These are phyloP conservation scores for Rhinocladiella mackenziei DNA, from an alignment of 2,329 filamentous ascomycete genomes.

Conservation along the genomic window DNA sequence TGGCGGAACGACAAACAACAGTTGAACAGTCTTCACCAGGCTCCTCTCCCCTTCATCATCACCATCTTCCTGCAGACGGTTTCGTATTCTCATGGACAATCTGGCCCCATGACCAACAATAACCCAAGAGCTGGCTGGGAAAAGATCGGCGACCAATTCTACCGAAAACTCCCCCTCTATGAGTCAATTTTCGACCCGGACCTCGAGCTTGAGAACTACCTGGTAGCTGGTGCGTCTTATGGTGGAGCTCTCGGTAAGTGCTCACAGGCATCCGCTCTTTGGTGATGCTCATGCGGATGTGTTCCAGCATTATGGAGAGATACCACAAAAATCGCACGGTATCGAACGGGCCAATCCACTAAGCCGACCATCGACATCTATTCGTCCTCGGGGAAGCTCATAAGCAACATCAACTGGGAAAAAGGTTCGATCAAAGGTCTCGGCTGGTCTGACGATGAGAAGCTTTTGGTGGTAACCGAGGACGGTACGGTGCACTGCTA, in stretches of 20 bases:
- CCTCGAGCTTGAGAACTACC: conserved; percentile 90
- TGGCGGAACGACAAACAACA: too few relatives aligned
- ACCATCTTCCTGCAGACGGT: background rate
- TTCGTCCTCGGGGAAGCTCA: conserved; percentile 83
- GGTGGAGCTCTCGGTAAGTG: conserved; percentile 82
- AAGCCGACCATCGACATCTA: conserved; percentile 92
- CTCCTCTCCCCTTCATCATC: background rate
- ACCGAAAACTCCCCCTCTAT: conserved; percentile 91
- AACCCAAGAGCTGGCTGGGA: conserved; percentile 89
- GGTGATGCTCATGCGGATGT: conserved; percentile 3
- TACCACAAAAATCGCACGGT: conserved; percentile 75
- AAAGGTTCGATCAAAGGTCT: conserved; percentile 80
- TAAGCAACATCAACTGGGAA: conserved; percentile 84
- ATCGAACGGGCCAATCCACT: conserved; percentile 64
- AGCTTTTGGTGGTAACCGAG: conserved; percentile 77
- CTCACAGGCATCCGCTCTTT: background rate
- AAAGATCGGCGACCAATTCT: conserved; percentile 86
- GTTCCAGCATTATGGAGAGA: conserved; percentile 77
- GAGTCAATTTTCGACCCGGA: conserved; percentile 89
- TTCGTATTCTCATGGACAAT: conserved; percentile 7
- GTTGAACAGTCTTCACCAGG: background rate
- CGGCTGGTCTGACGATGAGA: conserved; percentile 95
- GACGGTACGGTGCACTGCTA: conserved; percentile 91
- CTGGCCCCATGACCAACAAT: conserved; percentile 41
- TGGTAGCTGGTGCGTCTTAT: conserved; percentile 86